These are phyloP conservation scores for Hypoxylon sp. DNA, from an alignment of 2,329 filamentous ascomycete genomes.

Conservation along the genomic window DNA sequence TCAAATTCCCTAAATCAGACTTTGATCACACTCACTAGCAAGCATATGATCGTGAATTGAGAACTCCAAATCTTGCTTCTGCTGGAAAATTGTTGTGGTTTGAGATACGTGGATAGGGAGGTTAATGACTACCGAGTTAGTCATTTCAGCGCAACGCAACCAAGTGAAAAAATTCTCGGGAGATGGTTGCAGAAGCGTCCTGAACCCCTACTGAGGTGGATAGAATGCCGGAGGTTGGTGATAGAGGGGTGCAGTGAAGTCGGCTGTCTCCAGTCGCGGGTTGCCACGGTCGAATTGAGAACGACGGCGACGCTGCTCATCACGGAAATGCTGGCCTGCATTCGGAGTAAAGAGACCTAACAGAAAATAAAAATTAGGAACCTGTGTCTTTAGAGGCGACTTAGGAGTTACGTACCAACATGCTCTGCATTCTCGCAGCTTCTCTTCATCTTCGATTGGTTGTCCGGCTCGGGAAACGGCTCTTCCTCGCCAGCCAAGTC, in stretches of 20 bases:
- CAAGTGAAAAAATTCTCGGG: background rate
- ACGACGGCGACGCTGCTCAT: constrained; percentile 81
- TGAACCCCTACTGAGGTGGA: constrained; percentile 45
- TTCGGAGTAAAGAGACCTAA: constrained; percentile 85
- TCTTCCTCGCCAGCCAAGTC: constrained; percentile 78
- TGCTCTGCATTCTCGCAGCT: constrained; percentile 90
- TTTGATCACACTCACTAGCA: constrained; percentile 11
- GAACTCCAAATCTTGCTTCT: constrained; percentile 9
- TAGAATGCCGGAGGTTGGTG: constrained; percentile 53
- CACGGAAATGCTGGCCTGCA: constrained; percentile 78
- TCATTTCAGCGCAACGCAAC: background rate
- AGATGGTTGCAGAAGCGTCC: constrained; percentile 9
- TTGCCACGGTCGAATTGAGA: constrained; percentile 89
- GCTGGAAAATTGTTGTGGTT: constrained; percentile 12
- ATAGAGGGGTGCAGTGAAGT: constrained; percentile 63
- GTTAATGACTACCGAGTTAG: background rate
- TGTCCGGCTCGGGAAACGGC: constrained; percentile 83
- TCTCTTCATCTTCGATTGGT: constrained; percentile 87
- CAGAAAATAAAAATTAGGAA: constrained; percentile 31
- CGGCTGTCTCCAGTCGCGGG: constrained; percentile 74
- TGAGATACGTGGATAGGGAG: background rate
- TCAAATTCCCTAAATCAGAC: background rate
- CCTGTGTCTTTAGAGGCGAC: background rate
- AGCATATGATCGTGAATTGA: constrained; percentile 9
- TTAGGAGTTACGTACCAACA: constrained; percentile 72